phyloP scores from a whole-genome alignment of 306 rosid species.

The Pterocarpus santalinus region DNA sequence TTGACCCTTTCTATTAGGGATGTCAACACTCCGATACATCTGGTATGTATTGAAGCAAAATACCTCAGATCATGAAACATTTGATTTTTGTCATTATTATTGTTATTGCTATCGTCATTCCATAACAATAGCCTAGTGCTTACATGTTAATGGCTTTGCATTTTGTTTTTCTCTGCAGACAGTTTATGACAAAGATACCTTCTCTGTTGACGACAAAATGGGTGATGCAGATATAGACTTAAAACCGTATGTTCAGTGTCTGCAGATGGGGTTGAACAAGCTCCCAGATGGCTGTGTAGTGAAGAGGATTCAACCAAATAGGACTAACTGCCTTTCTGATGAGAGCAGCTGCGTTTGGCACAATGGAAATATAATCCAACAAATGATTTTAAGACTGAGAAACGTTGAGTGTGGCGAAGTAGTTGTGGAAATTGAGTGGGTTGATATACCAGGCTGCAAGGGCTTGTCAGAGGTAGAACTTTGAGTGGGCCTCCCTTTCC shows the following conservation, averaged over 20 bases:
- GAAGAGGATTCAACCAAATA: constrained; percentile 67
- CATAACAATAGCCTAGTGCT: not conserved
- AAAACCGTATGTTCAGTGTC: constrained; percentile 64
- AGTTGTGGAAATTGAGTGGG: constrained; percentile 71
- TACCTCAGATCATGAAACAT: too few relatives aligned
- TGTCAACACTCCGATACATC: constrained; percentile 56
- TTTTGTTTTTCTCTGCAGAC: constrained; percentile 47
- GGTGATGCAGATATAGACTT: constrained; percentile 86
- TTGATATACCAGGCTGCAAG: constrained; percentile 57
- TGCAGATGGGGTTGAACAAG: constrained; percentile 53
- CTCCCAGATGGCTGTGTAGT: constrained; percentile 74
- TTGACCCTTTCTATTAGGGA: constrained; percentile 70
- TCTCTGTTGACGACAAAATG: constrained; percentile 80
- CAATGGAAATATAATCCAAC: constrained; percentile 67
- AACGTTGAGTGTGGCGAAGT: constrained; percentile 85
- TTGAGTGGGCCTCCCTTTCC: not conserved
- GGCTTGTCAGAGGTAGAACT: constrained; percentile 44
- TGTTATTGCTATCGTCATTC: not conserved
- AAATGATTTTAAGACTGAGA: constrained; percentile 72
- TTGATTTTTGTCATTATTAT: constrained; percentile 5
- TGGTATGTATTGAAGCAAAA: constrained; percentile 54
- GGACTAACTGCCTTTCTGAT: constrained; percentile 63
- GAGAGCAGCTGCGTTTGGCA: constrained; percentile 80
- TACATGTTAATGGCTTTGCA: constrained; percentile 22
- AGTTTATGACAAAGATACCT: constrained; percentile 78